Evolutionary conservation across 345 rosid genomes (phyloP).

Genomic region (Eucalyptus coolabah): DNA sequence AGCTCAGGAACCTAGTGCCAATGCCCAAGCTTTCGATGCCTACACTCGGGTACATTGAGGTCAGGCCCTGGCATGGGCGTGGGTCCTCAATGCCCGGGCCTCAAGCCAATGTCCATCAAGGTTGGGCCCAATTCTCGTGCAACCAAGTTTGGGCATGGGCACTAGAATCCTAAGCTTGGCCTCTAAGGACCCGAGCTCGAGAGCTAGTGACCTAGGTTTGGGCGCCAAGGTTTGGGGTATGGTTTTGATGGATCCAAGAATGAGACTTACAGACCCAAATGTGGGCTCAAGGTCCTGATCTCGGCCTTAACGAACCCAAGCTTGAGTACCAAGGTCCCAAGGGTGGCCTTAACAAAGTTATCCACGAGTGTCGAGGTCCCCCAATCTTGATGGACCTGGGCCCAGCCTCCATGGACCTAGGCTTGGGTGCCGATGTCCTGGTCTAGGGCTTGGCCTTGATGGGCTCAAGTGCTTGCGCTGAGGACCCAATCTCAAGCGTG

Average conservation of each 20-base stretch:
- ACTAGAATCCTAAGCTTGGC: not conserved
- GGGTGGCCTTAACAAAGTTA: too few relatives aligned
- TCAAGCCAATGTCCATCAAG: not conserved
- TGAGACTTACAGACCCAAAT: rapidly evolving
- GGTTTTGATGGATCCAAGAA: not conserved
- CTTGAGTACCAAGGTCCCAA: not conserved
- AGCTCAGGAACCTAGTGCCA: rapidly evolving
- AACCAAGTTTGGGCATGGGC: not conserved
- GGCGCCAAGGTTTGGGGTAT: not conserved
- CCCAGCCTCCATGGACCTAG: not conserved
- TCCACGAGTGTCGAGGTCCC: not conserved
- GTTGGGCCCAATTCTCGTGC: not conserved
- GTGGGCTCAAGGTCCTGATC: not conserved
- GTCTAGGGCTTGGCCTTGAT: not conserved
- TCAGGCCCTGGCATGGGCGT: not conserved
- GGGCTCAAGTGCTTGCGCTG: too few relatives aligned
- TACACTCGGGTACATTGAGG: not conserved
- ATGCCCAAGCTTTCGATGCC: rapidly evolving
- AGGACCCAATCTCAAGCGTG: too few relatives aligned
- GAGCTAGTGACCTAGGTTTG: not conserved
- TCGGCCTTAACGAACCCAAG: not conserved
- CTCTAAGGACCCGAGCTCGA: rapidly evolving
- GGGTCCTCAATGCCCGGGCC: not conserved
- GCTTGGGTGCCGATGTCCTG: not conserved
- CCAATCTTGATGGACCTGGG: not conserved